Percentiles rank a stretch among this genome's conserved stretches.
These are phyloP conservation scores for Geosmithia putterillii DNA, from an alignment of 2,329 filamentous ascomycete genomes.

Conservation along the genomic window DNA sequence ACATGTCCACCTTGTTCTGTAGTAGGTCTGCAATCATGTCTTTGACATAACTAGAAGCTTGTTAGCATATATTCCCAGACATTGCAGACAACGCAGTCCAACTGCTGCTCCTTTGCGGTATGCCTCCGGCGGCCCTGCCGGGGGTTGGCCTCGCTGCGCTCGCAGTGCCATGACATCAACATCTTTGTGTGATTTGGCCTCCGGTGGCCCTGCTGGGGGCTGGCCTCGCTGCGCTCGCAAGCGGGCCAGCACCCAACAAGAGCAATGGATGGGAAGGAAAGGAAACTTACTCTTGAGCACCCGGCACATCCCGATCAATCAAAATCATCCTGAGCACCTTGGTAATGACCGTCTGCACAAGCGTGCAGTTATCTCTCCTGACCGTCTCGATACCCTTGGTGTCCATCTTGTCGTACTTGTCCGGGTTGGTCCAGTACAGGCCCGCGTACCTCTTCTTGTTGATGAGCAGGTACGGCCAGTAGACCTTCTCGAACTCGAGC, in stretches of 20 bases:
- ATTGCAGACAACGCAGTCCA: too few species aligned
- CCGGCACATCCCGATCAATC: conserved; percentile 81
- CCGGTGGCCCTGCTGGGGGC: too few species aligned
- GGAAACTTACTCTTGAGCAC: conserved; percentile 74
- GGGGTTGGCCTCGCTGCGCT: too few species aligned
- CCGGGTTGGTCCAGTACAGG: conserved; percentile 89
- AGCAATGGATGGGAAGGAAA: conserved; percentile 3
- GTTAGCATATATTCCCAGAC: conserved; percentile 25
- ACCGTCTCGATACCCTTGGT: conserved; percentile 99
- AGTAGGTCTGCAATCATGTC: conserved; percentile 88
- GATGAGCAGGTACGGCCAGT: conserved; percentile 94
- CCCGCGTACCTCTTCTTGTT: conserved; percentile 99
- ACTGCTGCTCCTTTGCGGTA: too few species aligned
- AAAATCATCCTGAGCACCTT: conserved; percentile 91
- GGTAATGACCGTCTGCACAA: conserved; percentile 96
- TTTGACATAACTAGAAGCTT: conserved; percentile 68
- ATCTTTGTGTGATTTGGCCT: too few species aligned
- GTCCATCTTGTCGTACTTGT: conserved; percentile 99
- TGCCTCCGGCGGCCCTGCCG: too few species aligned
- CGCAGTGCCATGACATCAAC: too few species aligned
- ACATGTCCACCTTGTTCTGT: conserved; percentile 98
- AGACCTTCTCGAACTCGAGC: conserved; percentile 98
- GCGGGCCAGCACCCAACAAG: too few species aligned
- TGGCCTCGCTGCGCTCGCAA: too few species aligned
- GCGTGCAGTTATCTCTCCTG: conserved; percentile 84